Evolutionary conservation across 345 rosid genomes (phyloP).

Genomic region (Populus ilicifolia): DNA sequence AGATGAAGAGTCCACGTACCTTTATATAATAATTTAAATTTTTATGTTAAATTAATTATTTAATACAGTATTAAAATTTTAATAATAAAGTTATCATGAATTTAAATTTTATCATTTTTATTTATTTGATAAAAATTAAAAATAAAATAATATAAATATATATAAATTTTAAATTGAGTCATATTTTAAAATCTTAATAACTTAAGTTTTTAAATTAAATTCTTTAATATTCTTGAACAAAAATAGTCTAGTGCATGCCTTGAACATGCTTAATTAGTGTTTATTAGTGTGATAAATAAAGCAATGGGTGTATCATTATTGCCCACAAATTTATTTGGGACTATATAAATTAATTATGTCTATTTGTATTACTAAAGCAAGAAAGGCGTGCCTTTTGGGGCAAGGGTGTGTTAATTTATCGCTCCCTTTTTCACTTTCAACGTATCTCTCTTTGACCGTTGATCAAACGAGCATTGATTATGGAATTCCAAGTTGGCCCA

Average conservation of each 20-base stretch:
- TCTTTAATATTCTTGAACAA: no score
- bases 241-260: slow-evolving; percentile 5
- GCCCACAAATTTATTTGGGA: slow-evolving; percentile 7
- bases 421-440: slow-evolving; percentile 9
- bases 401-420: neutral
- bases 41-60: no score
- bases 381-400: slow-evolving; percentile 22
- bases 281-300: neutral
- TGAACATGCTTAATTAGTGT: neutral
- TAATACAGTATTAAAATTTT: no score
- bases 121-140: no score
- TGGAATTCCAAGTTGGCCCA: slow-evolving; percentile 17
- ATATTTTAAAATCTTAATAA: no score
- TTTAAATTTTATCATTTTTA: no score
- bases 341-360: no score
- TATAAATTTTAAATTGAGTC: no score
- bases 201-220: no score
- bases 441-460: slow-evolving; percentile 43
- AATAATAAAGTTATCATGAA: no score
- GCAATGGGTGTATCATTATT: slow-evolving; percentile 20
- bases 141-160: no score
- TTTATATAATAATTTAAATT: rapidly evolving
- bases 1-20: slow-evolving; percentile 17
- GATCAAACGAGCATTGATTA: slow-evolving; percentile 6
- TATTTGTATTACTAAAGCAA: slow-evolving; percentile 10